Base-by-base conservation (phyloP, 2,329 filamentous ascomycete species). In the Neophaeococcomyces aloes region DNA sequence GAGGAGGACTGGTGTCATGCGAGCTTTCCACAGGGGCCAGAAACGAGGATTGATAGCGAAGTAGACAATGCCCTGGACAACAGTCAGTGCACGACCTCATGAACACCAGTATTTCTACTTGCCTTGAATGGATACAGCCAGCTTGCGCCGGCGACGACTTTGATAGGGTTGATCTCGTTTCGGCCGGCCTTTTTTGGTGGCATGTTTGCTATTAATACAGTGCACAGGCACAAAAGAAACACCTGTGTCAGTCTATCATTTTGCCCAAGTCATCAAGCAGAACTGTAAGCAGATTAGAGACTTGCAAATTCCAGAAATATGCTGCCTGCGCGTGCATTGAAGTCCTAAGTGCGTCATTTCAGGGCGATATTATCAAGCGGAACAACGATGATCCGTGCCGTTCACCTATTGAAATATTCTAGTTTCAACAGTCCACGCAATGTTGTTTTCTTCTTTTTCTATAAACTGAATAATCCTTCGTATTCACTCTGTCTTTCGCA, bases 1-100 rank as follows among this genome's bases (percentile, higher is more conserved):
- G 11, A 95, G 67, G 2, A 84, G 76, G 21, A 94, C 73, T 0
- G 89, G 88, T 0, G 96, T 65, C 2, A 98, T 69, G 13, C 88
- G 79, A 18, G 83, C 72, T 45, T 76, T 70, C 52, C 94, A 82
- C 1, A 95, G 74, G 18, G 88, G 87, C 64, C 83, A 93, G 52
- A 91, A 82, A 55, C 83, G 86, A 17, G 77, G 79, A 59, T 88
- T 83, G 25, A 74, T 71, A 39, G 77, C 53, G 63, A 93, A 94
- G 66, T 89, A 94, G 67, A 77, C 79, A 57, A 95, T 79, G 50
- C 91, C 89, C 64, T 81, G 38, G 17, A 29, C 17, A 25, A 27
- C 14, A n/a, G n/a, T 33, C 18, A 15, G 32, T 37, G 10, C 14
- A 33, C 14, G 14, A 27, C 23, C 18, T 10, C 13, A 32, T 42